Base-by-base conservation (phyloP, 805 yeast genomes). In the Ogataea parapolymorpha region DNA sequence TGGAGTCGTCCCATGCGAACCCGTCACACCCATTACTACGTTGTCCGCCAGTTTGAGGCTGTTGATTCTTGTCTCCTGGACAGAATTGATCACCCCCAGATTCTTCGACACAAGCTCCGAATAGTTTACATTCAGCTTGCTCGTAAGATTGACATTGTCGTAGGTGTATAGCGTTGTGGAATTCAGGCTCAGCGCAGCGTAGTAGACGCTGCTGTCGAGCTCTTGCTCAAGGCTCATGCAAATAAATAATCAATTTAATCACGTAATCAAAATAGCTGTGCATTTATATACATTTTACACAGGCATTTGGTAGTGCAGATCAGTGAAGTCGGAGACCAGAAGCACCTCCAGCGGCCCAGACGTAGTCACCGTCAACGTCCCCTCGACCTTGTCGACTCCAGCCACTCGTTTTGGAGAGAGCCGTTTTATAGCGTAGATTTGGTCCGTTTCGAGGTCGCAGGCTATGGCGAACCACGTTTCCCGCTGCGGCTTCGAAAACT, bases 401-500 rank as follows among this genome's bases (percentile, higher is more conserved):
- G 49, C 51, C 3, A 63, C 45, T 9, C 50, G 45, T 35, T 59
- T 68, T 2, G 93, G 93, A 18, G 85, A 80, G 4, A 88, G 83
- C 54, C 98, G 77, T 55, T 86, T 87, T 32, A 91, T 66, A 30
- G 82, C 70, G 27, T 74, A 62, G 20, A 91, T 58, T 53, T 81
- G 85, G 32, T 73, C 73, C 2, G 62, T 67, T 6, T 66, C 62
- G 20, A 64, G 63, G 46, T 80, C 78, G 45, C 75, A 66, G 8
- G 81, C 51, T 35, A 91, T 75, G 8, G 81, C 74, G 60, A 91
- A 87, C 98, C 99, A 93, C 0, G 95, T 79, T 59, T 93, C 98
- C 55, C 88, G 82, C 63, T 93, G 99, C 2, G 80, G 70, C 62
- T 93, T 91, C 32, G 96, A 95, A 66, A 86, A 93, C 52, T 76